Percentiles rank a stretch among this genome's conserved stretches.
These are phyloP conservation scores for Xylariaceae sp. DNA, from an alignment of 2,329 filamentous ascomycete species.

Conservation along the genomic window DNA sequence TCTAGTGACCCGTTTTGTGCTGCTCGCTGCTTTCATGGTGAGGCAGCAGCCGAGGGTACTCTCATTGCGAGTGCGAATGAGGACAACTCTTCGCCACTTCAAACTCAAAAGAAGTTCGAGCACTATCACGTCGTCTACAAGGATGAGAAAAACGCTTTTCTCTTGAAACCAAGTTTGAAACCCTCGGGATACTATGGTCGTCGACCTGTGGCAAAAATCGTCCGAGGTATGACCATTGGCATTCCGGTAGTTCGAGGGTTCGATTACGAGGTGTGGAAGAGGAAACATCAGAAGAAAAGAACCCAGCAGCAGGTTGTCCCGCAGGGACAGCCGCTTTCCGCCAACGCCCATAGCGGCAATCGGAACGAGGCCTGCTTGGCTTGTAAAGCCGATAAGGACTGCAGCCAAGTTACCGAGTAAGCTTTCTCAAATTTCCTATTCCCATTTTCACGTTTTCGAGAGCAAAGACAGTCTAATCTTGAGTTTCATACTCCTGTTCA, in stretches of 20 bases:
- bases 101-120: constrained; percentile 65
- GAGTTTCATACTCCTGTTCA: neutral
- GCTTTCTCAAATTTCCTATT: neutral
- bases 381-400: constrained; percentile 68
- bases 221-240: constrained; percentile 82
- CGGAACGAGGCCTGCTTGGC: constrained; percentile 54
- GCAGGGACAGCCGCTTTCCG: constrained; percentile 37
- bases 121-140: constrained; percentile 88
- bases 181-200: constrained; percentile 87
- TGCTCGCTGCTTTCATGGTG: constrained; percentile 64
- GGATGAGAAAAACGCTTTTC: constrained; percentile 76
- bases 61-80: constrained; percentile 40
- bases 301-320: constrained; percentile 37
- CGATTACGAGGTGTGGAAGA: constrained; percentile 77
- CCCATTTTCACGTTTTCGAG: neutral
- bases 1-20: constrained; percentile 65
- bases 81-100: constrained; percentile 50
- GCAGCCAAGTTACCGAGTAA: constrained; percentile 75
- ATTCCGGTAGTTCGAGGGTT: constrained; percentile 91
- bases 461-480: neutral
- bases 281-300: constrained; percentile 63
- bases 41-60: constrained; percentile 62
- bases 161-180: constrained; percentile 83
- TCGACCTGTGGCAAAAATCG: constrained; percentile 81
- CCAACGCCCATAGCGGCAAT: constrained; percentile 35